These are phyloP conservation scores for Cladochytrium replicatum DNA, from an alignment of 192 early-diverging fungal genomes.

Conservation along the genomic window DNA sequence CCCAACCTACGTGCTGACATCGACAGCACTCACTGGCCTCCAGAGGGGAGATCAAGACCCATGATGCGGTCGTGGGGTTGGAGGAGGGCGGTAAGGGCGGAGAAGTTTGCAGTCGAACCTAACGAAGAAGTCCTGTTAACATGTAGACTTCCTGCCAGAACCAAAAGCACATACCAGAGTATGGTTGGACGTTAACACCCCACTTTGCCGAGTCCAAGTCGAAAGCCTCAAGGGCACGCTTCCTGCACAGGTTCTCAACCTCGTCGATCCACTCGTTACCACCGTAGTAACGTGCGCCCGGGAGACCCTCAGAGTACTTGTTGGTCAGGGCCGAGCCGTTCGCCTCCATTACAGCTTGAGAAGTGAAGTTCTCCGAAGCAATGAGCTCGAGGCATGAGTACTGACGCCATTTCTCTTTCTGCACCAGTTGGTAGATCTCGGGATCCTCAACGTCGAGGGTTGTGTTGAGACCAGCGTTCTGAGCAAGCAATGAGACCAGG, in stretches of 20 bases:
- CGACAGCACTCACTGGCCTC: conserved; percentile 59
- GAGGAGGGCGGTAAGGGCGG: conserved; percentile 90
- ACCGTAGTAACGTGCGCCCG: conserved; percentile 98
- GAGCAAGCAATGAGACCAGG: too few species aligned
- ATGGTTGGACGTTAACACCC: conserved; percentile 99
- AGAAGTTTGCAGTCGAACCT: conserved; percentile 96
- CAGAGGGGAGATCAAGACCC: conserved; percentile 98
- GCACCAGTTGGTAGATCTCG: conserved; percentile 86
- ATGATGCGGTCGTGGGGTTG: conserved; percentile 97
- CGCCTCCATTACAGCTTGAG: conserved; percentile 98
- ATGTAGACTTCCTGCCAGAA: not conserved
- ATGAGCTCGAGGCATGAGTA: conserved; percentile 97
- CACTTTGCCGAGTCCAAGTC: conserved; percentile 77
- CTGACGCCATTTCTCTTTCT: conserved; percentile 97
- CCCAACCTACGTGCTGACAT: too few species aligned
- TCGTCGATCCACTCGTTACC: conserved; percentile 97
- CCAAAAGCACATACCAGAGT: conserved; percentile 58
- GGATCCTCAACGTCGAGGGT: conserved; percentile 85
- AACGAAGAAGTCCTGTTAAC: too few species aligned
- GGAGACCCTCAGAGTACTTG: conserved; percentile 99
- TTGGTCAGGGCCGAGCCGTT: conserved; percentile 98
- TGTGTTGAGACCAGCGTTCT: conserved; percentile 67
- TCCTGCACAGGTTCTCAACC: conserved; percentile 90
- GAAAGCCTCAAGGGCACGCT: conserved; percentile 92
- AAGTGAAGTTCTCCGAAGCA: conserved; percentile 99